Percentiles rank a stretch among this genome's conserved stretches.
Evolutionary conservation across 805 yeast species (phyloP).

Genomic region (Spathaspora girioi): DNA sequence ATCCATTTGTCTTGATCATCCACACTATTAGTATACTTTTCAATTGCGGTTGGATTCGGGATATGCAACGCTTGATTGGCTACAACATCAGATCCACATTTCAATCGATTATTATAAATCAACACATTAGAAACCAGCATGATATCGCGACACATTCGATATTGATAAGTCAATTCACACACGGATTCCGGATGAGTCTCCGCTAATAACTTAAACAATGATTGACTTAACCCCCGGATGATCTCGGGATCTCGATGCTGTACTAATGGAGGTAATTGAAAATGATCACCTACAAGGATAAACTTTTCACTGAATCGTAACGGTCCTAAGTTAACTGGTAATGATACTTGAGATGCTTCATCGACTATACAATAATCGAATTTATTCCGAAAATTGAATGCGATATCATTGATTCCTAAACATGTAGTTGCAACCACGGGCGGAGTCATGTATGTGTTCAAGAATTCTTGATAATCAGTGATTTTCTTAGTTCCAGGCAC

Average conservation of each 20-base stretch:
- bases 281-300: conserved; percentile 94
- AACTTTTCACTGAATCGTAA: conserved; percentile 72
- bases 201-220: conserved; percentile 73
- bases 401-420: conserved; percentile 64
- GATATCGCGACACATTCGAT: conserved; percentile 88
- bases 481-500: conserved; percentile 31
- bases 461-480: conserved; percentile 43
- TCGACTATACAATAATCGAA: conserved; percentile 95
- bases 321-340: conserved; percentile 91
- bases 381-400: conserved; percentile 47
- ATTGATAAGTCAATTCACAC: conserved; percentile 76
- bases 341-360: conserved; percentile 93
- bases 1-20: conserved; percentile 46
- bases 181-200: conserved; percentile 71
- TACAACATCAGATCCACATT: conserved; percentile 68
- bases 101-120: conserved; percentile 70
- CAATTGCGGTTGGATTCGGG: conserved; percentile 35
- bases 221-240: conserved; percentile 59
- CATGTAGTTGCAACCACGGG: conserved; percentile 88
- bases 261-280: conserved; percentile 88
- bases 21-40: background rate
- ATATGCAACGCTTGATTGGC: conserved; percentile 54
- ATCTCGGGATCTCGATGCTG: conserved; percentile 59
- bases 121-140: conserved; percentile 78
- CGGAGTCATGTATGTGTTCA: conserved; percentile 47